Percentiles rank a stretch among this genome's conserved stretches.
These are phyloP conservation scores for Tolypocladium tundrense DNA, from an alignment of 2,329 filamentous ascomycete genomes.

Conservation along the genomic window DNA sequence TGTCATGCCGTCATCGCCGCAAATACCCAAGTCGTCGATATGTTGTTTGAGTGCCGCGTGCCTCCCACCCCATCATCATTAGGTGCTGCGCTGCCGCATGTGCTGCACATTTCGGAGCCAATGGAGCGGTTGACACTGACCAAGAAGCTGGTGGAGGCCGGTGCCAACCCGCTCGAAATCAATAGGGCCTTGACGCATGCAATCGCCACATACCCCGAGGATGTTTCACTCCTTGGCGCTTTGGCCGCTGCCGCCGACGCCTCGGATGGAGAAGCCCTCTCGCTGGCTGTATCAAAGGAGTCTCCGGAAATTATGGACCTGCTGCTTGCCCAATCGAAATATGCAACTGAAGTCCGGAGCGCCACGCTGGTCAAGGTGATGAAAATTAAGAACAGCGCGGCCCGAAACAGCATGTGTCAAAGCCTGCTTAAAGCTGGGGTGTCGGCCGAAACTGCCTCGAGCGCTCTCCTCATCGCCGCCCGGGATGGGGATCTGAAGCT, in stretches of 20 bases:
- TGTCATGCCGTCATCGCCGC: conserved; percentile 38
- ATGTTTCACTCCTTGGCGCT: conserved; percentile 35
- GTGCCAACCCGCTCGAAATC: conserved; percentile 35
- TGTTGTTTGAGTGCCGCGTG: conserved; percentile 30
- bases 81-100: conserved; percentile 39
- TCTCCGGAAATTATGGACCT: conserved; percentile 34
- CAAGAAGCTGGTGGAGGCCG: conserved; percentile 37
- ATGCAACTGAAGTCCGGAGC: conserved; percentile 26
- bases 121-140: conserved; percentile 42
- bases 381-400: conserved; percentile 26
- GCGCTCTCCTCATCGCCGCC: conserved; percentile 39
- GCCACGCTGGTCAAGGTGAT: conserved; percentile 32
- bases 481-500: conserved; percentile 42
- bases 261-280: conserved; percentile 38
- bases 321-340: conserved; percentile 27
- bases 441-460: conserved; percentile 32
- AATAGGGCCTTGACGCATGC: conserved; percentile 43
- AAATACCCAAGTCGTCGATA: conserved; percentile 33
- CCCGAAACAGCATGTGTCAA: conserved; percentile 32
- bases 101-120: conserved; percentile 37
- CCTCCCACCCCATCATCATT: conserved; percentile 32
- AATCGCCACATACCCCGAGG: conserved; percentile 35
- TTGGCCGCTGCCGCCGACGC: conserved; percentile 37
- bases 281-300: conserved; percentile 33
- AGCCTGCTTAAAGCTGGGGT: conserved; percentile 36